Evolutionary conservation across 306 rosid genomes (phyloP), one percentile per base, ranked within the genome.

Genomic region (Vachellia collinsii): DNA sequence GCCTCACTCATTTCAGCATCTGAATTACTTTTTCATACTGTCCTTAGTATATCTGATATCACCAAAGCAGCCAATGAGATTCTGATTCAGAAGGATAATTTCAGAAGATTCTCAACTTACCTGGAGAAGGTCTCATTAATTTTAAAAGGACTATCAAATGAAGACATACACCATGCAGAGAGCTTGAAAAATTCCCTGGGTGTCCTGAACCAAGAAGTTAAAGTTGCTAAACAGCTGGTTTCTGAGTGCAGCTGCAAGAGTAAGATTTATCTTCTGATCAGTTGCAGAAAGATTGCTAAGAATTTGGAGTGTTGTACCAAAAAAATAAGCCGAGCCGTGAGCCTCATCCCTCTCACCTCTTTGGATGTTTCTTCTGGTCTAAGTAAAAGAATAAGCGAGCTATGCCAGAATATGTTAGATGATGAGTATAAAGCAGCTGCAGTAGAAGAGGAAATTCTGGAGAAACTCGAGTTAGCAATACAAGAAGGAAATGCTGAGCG

Each of bases 251-350:
- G 79, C 74, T 72, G 77, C 23, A 88, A 85, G 80, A 85, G 83
- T 61, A 90, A 73, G 85, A 20, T 88, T 75, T 85, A 87, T 85
- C 89, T 90, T 53, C 64, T 87, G 48, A 74, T 88, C 72, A 87
- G 76, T 80, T 85, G 88, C 66, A 62, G 85, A 79, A 87, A 76
- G 84, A 87, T 90, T 19, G 84, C 77, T 22, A 64, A 85, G 71
- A 48, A 65, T n/a, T 71, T 88, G 76, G 86, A 90, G 38, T 44
- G 80, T 13, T 81, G 87, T 19, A 51, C 84, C 4, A 82, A 85
- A 79, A 89, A 80, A 75, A 90, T 88, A 53, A 78, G 92, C 37
- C 36, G 69, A n/a, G 92, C 82, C 0, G 36, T 85, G 17, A 76
- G 83, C 79, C 84, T 85, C 19, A 67, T 90, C 50, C 81, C 92